Base-by-base conservation (phyloP, 805 yeast genomes). In the Komagataella pastoris region DNA sequence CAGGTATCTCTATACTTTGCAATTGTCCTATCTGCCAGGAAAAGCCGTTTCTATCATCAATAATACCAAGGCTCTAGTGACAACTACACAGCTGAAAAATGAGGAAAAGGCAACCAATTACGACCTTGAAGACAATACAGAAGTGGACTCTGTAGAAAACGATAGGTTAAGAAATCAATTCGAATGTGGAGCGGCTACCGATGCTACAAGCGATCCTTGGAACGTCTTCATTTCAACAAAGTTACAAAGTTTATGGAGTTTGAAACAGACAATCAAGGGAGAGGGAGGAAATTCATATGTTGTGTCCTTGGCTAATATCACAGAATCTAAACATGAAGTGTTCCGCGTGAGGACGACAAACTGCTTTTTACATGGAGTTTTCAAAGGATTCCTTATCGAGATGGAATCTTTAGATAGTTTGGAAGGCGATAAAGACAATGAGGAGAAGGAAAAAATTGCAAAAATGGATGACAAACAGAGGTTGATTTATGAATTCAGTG, bases 271-370 rank as follows among this genome's bases (percentile, higher is more conserved):
- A 7, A 74, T 85, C 49, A 76, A 79, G 58, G 93, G 91, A 1
- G 90, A 85, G 54, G 83, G 85, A 7, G 95, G 95, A 0, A 74
- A 75, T 51, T 76, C 78, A 4, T 86, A 82, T 59, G 76, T 77
- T 54, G 59, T 85, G 2, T 75, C 72, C 40, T 62, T 64, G 24
- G 60, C 63, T 2, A 56, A 58, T 46, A 54, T 52, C 4, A 61
- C 57, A 12, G 61, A 61, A 18, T 49, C 48, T 12, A 53, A 50
- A 17, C 63, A 67, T 48, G 83, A 82, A 14, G 71, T 68, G 45
- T 71, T 81, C 57, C 66, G 69, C 7, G 67, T 87, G 3, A 68
- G 88, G 45, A 76, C 89, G 0, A 81, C 86, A 47, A 87, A 86
- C 60, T 79, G 86, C 45, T 80, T 81, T 49, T 70, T 85, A 12